Conservation (phyloP, 2,329 filamentous ascomycete genomes). For the Colletotrichum costaricense region DNA sequence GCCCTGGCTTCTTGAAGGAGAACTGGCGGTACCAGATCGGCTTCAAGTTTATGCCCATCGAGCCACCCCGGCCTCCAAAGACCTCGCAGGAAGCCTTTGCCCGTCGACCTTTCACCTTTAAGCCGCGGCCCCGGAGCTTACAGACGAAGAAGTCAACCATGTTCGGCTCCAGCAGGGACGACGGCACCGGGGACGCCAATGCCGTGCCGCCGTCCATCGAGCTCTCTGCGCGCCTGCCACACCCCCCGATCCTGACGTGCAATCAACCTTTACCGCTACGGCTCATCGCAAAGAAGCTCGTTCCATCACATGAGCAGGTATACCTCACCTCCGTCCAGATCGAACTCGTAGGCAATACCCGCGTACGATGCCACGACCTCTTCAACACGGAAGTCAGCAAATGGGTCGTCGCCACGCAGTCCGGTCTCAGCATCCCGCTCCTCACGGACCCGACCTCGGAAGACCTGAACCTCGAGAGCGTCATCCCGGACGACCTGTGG, state of each 20-base stretch:
- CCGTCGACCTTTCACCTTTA: conserved; percentile 73
- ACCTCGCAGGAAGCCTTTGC: conserved; percentile 86
- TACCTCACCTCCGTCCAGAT: conserved; percentile 85
- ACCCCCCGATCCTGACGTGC: conserved; percentile 89
- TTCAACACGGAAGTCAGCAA: conserved; percentile 75
- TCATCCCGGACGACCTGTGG: conserved; percentile 81
- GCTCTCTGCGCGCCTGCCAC: conserved; percentile 81
- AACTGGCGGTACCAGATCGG: conserved; percentile 78
- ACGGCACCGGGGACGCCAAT: conserved; percentile 39
- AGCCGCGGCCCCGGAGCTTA: conserved; percentile 48
- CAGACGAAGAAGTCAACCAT: conserved; percentile 68
- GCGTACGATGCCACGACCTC: conserved; percentile 82
- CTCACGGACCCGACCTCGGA: conserved; percentile 64
- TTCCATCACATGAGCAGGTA: conserved; percentile 74
- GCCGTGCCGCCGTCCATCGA: conserved; percentile 77
- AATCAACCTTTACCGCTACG: conserved; percentile 86
- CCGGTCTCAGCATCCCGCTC: conserved; percentile 78
- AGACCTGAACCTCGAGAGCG: conserved; percentile 73
- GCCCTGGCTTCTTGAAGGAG: conserved; percentile 90
- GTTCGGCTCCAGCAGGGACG: conserved; percentile 58
- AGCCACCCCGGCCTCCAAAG: conserved; percentile 79
- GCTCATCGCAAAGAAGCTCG: conserved; percentile 82
- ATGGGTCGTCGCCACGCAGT: conserved; percentile 80
- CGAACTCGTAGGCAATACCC: conserved; percentile 82
- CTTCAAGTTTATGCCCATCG: conserved; percentile 92